Conservation (phyloP, 805 yeast species). For the Metschnikowia anglica region DNA sequence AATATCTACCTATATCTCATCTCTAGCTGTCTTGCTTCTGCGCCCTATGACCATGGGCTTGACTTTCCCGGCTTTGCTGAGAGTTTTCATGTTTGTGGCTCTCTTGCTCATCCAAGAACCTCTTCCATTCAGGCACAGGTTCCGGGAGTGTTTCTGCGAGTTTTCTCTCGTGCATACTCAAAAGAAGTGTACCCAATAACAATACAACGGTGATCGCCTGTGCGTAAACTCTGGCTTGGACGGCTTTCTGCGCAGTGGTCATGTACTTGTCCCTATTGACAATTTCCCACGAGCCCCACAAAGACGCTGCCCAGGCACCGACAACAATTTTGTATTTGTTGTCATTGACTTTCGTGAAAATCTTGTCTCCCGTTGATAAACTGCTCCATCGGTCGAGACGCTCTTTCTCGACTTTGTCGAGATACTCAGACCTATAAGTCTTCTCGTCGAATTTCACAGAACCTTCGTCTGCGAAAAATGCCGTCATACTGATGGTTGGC, state of each 20-base stretch:
- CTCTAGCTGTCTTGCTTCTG: neutral
- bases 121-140: slow-evolving; percentile 39
- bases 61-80: too few relatives aligned
- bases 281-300: slow-evolving; percentile 74
- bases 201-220: slow-evolving; percentile 76
- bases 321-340: slow-evolving; percentile 68
- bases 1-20: neutral
- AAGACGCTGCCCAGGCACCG: slow-evolving; percentile 75
- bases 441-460: slow-evolving; percentile 64
- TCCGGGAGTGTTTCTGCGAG: slow-evolving; percentile 38
- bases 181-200: slow-evolving; percentile 65
- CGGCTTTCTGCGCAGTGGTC: slow-evolving; percentile 76
- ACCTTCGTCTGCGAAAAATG: slow-evolving; percentile 69
- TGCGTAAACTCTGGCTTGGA: slow-evolving; percentile 89
- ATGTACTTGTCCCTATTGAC: slow-evolving; percentile 74
- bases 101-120: slow-evolving; percentile 28
- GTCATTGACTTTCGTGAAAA: slow-evolving; percentile 47
- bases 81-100: slow-evolving; percentile 1
- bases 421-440: slow-evolving; percentile 52
- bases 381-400: slow-evolving; percentile 53
- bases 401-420: slow-evolving; percentile 41
- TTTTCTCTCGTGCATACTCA: slow-evolving; percentile 63
- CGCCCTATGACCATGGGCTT: too few relatives aligned
- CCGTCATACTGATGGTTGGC: slow-evolving; percentile 63
- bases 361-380: slow-evolving; percentile 49